Percentiles rank a stretch among this genome's conserved stretches.
phyloP scores from a whole-genome alignment of 805 yeast species.

The Candida ponderosae region DNA sequence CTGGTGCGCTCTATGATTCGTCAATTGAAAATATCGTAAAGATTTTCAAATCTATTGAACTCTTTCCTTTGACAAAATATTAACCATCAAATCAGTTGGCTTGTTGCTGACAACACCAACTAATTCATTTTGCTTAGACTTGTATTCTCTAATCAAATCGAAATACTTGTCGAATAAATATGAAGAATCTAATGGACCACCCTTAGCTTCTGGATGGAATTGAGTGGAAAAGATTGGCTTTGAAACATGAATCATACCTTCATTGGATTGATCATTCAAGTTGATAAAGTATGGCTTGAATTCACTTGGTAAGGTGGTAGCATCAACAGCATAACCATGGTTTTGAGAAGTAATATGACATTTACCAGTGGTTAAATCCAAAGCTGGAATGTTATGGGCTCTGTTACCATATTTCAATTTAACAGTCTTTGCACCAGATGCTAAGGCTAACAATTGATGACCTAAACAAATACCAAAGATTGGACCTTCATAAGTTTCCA shows the following conservation, averaged over 20 bases:
- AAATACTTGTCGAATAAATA: conserved; percentile 89
- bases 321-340: conserved; percentile 97
- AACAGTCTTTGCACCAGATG: conserved; percentile 87
- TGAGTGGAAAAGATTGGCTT: conserved; percentile 95
- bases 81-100: conserved; percentile 45
- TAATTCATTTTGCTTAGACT: conserved; percentile 31
- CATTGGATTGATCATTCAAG: conserved; percentile 92
- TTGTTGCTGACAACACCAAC: conserved; percentile 32
- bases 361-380: conserved; percentile 82
- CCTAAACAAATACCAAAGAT: conserved; percentile 98
- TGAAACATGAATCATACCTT: conserved; percentile 87
- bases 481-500: conserved; percentile 65
- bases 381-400: conserved; percentile 97
- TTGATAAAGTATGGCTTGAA: conserved; percentile 88
- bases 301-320: conserved; percentile 59
- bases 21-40: too few relatives aligned
- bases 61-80: conserved; percentile 59
- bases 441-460: conserved; percentile 92
- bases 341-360: conserved; percentile 98
- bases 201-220: conserved; percentile 99
- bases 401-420: conserved; percentile 97
- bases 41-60: conserved; percentile 33
- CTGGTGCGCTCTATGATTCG: too few relatives aligned
- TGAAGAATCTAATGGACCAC: conserved; percentile 94
- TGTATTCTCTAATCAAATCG: conserved; percentile 54